Percentiles rank a stretch among this genome's conserved stretches.
Evolutionary conservation across 2,329 filamentous ascomycete species (phyloP).

Genomic region (Fusarium protoensiforme): DNA sequence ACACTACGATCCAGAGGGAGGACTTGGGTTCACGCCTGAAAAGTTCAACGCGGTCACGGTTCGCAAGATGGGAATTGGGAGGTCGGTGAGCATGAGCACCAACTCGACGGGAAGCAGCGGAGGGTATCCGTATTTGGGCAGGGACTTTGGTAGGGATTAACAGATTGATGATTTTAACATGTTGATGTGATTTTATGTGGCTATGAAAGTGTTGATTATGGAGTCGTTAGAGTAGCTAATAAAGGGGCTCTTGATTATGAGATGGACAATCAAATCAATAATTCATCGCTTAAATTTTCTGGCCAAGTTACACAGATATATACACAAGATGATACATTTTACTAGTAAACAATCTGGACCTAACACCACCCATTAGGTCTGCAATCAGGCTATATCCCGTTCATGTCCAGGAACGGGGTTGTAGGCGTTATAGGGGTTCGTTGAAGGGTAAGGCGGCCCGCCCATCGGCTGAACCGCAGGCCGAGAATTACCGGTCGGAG

Average conservation of each 20-base stretch:
- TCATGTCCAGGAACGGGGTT: neutral
- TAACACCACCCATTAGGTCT: neutral
- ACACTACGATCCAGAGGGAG: conserved; percentile 17
- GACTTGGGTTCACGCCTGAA: conserved; percentile 22
- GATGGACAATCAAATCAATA: neutral
- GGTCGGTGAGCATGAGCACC: conserved; percentile 16
- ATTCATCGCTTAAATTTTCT: neutral
- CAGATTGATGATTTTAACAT: neutral
- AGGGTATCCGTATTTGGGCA: neutral
- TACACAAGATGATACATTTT: neutral
- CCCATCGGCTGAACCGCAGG: neutral
- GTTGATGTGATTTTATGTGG: neutral
- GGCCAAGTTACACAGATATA: neutral
- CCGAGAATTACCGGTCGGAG: neutral
- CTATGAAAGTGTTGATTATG: neutral
- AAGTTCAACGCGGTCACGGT: conserved; percentile 12
- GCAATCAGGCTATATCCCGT: neutral
- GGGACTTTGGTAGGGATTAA: neutral
- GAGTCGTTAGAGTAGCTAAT: neutral
- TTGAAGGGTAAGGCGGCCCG: neutral
- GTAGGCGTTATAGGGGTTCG: neutral
- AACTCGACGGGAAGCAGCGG: conserved; percentile 12
- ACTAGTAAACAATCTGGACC: neutral
- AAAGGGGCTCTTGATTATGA: neutral
- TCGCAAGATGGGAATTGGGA: conserved; percentile 16